phyloP scores from a whole-genome alignment of 208 protist species.

The Borovskyia barvae region DNA sequence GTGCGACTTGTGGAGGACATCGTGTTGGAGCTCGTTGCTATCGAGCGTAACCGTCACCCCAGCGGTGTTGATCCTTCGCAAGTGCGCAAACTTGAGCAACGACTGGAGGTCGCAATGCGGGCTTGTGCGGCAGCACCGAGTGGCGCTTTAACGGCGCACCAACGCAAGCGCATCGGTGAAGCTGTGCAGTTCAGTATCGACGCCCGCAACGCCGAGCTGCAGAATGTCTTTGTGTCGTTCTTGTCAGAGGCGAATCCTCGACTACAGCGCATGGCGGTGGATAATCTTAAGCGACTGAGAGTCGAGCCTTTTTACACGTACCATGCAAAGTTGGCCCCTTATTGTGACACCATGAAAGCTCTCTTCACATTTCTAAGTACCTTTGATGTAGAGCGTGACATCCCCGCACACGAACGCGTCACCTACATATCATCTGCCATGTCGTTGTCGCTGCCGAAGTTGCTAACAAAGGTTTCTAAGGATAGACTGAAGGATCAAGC shows the following conservation, averaged over 20 bases:
- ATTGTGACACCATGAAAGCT: conserved; percentile 70
- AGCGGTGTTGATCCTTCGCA: conserved; percentile 34
- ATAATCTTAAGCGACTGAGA: conserved; percentile 75
- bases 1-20: conserved; percentile 65
- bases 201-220: conserved; percentile 40
- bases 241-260: conserved; percentile 56
- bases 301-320: conserved; percentile 65
- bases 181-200: conserved; percentile 16
- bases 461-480: conserved; percentile 63
- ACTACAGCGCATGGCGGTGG: conserved; percentile 72
- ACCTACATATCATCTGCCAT: conserved; percentile 76
- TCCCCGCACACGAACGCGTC: conserved; percentile 42
- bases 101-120: conserved; percentile 69
- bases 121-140: conserved; percentile 53
- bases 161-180: conserved; percentile 19
- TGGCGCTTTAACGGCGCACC: conserved; percentile 28
- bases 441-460: conserved; percentile 72
- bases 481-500: conserved; percentile 80
- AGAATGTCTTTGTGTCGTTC: conserved; percentile 45
- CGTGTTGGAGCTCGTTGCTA: conserved; percentile 58
- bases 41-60: conserved; percentile 69
- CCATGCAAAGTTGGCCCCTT: conserved; percentile 69
- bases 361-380: conserved; percentile 79
- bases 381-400: conserved; percentile 77
- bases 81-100: conserved; percentile 65